Evolutionary conservation across 2,329 filamentous ascomycete species (phyloP), one percentile per base, ranked within the genome.

Genomic region (Chrysoporthe puriensis): DNA sequence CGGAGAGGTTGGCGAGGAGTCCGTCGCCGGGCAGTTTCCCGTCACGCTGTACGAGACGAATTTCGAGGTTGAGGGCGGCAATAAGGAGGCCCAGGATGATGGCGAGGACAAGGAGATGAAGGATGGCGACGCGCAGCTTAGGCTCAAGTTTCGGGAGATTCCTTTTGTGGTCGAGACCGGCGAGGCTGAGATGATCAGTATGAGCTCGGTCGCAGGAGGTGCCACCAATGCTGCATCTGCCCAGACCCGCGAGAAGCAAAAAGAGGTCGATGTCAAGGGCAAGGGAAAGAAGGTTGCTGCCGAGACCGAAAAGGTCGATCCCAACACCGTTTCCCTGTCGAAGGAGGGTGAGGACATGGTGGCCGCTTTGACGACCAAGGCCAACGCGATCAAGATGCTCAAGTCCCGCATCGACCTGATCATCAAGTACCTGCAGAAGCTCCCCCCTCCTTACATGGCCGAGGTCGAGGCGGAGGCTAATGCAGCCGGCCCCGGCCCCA

Each of bases 161-260:
- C 88, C 91, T 1, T 98, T 96, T 78, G 91, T 91, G 0, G 90
- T 98, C 1, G 96, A 98, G 80, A 97, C 94, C 0, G 93, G 93
- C 11, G 94, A 98, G 78, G 94, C 94, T 1, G 96, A 99, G 79
- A 97, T 97, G 94, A 98, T 99, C 72, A 92, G 92, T 73, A 92
- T 99, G 74, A 94, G 97, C 78, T 97, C 94, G 72, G 91, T 99
- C 26, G 94, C 95, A 0, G 90, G 90, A 63, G 93, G 92, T 50
- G 92, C 91, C 59, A 92, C 92, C 60, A 95, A 92, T 74, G 94
- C 94, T 34, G 89, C 91, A 13, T 88, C 88, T 43, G 81, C 88
- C 21, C 63, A 72, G 74, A 64, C 70, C 70, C 4, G 73, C 72
- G 80, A 79, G 73, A 81, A 83, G 66, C 82, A 83, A 66, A 76